Conservation (phyloP, 352 stramenopile genomes). For the Thalassiosira exigua region DNA sequence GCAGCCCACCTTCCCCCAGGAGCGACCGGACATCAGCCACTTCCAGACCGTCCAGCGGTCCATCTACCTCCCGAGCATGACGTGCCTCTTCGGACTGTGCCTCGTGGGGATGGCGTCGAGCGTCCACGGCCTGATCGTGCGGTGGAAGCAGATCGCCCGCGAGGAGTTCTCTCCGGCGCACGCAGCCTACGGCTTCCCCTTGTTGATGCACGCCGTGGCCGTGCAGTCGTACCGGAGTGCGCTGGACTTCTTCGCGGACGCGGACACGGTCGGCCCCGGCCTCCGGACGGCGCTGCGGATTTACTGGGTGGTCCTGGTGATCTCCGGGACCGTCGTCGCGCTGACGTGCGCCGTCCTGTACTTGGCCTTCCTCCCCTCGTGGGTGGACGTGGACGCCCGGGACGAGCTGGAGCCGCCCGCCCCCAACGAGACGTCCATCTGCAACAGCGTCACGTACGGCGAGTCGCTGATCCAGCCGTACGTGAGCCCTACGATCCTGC, state of each 20-base stretch:
- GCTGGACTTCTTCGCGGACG: slow-evolving; percentile 68
- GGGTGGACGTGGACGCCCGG: slow-evolving; percentile 64
- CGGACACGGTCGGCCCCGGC: slow-evolving; percentile 14
- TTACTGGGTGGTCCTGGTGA: slow-evolving; percentile 74
- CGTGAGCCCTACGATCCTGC: slow-evolving; percentile 77
- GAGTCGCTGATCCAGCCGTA: slow-evolving; percentile 75
- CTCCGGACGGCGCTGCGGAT: slow-evolving; percentile 58
- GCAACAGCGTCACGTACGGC: slow-evolving; percentile 52
- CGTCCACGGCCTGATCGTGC: slow-evolving; percentile 62
- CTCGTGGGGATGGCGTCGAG: slow-evolving; percentile 72
- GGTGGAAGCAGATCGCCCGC: slow-evolving; percentile 68
- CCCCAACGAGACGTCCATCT: slow-evolving; percentile 73
- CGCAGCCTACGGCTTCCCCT: slow-evolving; percentile 80
- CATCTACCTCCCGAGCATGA: slow-evolving; percentile 69
- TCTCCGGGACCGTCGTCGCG: slow-evolving; percentile 66
- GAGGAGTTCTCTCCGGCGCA: slow-evolving; percentile 80
- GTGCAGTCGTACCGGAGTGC: slow-evolving; percentile 76
- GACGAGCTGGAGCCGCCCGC: slow-evolving; percentile 73
- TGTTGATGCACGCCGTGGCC: slow-evolving; percentile 77
- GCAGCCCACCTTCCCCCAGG: slow-evolving; percentile 60
- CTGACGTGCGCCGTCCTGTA: slow-evolving; percentile 70
- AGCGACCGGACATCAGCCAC: slow-evolving; percentile 48
- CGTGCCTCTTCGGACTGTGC: slow-evolving; percentile 62
- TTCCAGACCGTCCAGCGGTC: slow-evolving; percentile 60
- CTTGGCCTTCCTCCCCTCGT: slow-evolving; percentile 68